A percentile compares a stretch with the other conserved stretches of the same genome.
phyloP scores from a whole-genome alignment of 2,329 filamentous ascomycete genomes.

The Fusarium sp. region DNA sequence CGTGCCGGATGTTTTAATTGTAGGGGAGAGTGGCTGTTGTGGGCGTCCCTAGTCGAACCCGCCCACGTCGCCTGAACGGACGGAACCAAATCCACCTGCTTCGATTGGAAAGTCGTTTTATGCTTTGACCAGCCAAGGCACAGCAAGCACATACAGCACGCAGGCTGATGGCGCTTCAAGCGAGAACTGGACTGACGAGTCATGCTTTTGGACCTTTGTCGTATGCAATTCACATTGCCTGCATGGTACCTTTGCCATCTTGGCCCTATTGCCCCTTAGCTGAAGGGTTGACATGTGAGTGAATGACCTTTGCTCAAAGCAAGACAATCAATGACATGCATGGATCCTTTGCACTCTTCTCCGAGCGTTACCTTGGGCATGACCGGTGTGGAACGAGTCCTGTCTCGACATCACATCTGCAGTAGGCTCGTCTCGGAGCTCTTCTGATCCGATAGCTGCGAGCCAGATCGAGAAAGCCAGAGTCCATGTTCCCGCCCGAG shows the following conservation, averaged over 20 bases:
- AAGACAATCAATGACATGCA: background rate
- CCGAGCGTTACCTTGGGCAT: background rate
- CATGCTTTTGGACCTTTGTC: slow-evolving; percentile 21
- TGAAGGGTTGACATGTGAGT: slow-evolving; percentile 13
- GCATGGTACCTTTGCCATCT: slow-evolving; percentile 30
- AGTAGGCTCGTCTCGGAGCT: background rate
- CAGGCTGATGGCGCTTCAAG: slow-evolving; percentile 1
- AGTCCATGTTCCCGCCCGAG: background rate
- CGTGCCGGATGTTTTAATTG: slow-evolving; percentile 32
- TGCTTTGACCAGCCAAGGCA: slow-evolving; percentile 5
- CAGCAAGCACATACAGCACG: background rate
- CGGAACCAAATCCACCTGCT: slow-evolving; percentile 16
- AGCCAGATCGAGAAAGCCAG: background rate
- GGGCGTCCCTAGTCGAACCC: background rate
- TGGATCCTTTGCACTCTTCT: background rate
- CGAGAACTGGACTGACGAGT: slow-evolving; percentile 17
- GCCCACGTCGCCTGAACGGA: background rate
- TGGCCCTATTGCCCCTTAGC: background rate
- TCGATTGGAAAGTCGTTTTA: slow-evolving; percentile 30
- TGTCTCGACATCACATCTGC: background rate
- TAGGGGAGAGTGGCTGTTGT: slow-evolving; percentile 33
- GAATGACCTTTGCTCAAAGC: background rate
- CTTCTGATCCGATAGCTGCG: background rate
- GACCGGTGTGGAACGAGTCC: background rate
- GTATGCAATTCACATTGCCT: slow-evolving; percentile 2